Percentiles rank a stretch among this genome's conserved stretches.
phyloP scores from a whole-genome alignment of 2,329 filamentous ascomycete genomes.

The Myriosclerotinia scirpicola region DNA sequence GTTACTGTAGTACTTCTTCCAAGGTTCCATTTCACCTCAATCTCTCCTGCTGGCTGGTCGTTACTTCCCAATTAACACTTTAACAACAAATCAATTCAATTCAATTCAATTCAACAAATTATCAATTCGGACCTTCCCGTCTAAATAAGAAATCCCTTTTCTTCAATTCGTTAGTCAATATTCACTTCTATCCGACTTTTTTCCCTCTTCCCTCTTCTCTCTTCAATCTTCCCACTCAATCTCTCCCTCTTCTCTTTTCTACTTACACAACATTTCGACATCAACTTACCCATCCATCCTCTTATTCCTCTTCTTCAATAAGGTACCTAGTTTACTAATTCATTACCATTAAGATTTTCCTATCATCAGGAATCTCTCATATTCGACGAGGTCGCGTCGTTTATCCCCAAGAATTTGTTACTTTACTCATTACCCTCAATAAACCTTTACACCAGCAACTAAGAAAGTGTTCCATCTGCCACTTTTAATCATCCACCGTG shows the following conservation, averaged over 20 bases:
- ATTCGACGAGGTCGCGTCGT: constrained; percentile 21
- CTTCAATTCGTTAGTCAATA: neutral
- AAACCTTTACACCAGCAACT: neutral
- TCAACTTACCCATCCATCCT: constrained; percentile 12
- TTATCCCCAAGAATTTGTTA: constrained; percentile 16
- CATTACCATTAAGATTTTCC: constrained; percentile 6
- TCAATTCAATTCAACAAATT: neutral
- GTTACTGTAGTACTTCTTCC: neutral
- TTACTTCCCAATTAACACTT: neutral
- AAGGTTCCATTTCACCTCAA: no score
- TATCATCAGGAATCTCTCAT: constrained; percentile 8
- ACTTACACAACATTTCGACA: constrained; percentile 16
- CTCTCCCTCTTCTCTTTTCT: constrained; percentile 17
- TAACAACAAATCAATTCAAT: no score
- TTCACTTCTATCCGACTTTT: neutral
- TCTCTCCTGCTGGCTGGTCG: neutral
- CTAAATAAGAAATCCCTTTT: neutral
- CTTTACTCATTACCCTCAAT: constrained; percentile 11
- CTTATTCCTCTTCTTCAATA: constrained; percentile 5
- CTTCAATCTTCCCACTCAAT: neutral
- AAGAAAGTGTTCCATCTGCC: neutral
- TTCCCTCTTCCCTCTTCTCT: neutral
- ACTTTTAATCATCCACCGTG: neutral
- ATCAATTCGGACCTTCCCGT: constrained; percentile 14
- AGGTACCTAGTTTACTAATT: neutral